These are phyloP conservation scores for Dendrobium nobile DNA, from an alignment of 106 monocot genomes.

Conservation along the genomic window DNA sequence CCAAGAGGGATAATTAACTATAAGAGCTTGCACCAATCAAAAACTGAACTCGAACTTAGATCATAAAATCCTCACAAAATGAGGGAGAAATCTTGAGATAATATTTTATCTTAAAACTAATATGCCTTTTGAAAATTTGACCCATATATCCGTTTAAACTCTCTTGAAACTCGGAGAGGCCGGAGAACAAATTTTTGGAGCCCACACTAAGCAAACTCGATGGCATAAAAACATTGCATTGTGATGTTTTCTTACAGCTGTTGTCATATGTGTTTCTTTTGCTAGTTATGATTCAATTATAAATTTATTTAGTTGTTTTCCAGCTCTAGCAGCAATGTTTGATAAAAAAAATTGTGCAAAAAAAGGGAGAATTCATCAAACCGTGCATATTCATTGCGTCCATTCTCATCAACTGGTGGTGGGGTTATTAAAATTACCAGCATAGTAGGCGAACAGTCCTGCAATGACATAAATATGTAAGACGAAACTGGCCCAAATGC, in stretches of 20 bases:
- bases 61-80: too few species aligned
- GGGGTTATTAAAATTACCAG: conserved; percentile 79
- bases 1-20: too few species aligned
- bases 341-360: not conserved
- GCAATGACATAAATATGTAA: conserved; percentile 8
- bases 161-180: too few species aligned
- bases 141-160: too few species aligned
- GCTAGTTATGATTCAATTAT: not conserved
- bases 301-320: not conserved
- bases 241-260: not conserved
- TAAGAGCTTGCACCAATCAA: too few species aligned
- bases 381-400: conserved; percentile 78
- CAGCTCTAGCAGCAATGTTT: not conserved
- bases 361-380: conserved; percentile 17
- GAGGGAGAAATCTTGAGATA: too few species aligned
- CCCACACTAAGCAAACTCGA: not conserved
- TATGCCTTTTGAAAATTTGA: too few species aligned
- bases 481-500: not conserved
- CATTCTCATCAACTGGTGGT: conserved; percentile 90
- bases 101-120: too few species aligned
- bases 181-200: too few species aligned
- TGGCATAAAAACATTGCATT: not conserved
- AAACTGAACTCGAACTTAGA: too few species aligned
- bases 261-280: not conserved
- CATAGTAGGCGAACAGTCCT: conserved; percentile 61